Evolutionary conservation across 177 flowering plant genomes (phyloP).

Genomic region (Vitis hybrid): DNA sequence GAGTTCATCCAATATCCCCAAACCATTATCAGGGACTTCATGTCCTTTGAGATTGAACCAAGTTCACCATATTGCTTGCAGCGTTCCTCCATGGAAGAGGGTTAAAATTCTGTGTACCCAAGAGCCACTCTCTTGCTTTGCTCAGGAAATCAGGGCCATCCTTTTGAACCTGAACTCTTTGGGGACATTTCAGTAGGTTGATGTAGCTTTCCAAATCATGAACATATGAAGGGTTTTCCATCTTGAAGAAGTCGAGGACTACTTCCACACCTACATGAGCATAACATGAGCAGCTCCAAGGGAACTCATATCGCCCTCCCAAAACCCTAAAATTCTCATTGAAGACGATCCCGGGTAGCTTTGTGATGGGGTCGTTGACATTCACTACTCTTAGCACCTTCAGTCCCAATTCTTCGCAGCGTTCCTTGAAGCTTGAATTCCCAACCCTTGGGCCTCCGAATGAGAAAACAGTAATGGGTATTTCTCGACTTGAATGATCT

Average conservation of each 20-base stretch:
- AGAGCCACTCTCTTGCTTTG: conserved; percentile 27
- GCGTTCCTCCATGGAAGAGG: conserved; percentile 19
- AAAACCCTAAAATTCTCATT: conserved; percentile 71
- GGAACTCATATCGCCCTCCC: conserved; percentile 41
- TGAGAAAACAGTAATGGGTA: conserved; percentile 67
- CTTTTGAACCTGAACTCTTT: conserved; percentile 4
- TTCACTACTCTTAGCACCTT: conserved; percentile 70
- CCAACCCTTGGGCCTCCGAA: conserved; percentile 88
- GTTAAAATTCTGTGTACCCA: conserved; percentile 18
- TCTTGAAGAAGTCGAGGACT: conserved; percentile 63
- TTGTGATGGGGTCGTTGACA: conserved; percentile 59
- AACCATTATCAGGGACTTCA: not conserved
- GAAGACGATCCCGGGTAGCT: conserved; percentile 74
- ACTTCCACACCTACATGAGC: conserved; percentile 77
- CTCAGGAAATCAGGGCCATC: conserved; percentile 22
- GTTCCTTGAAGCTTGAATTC: conserved; percentile 53
- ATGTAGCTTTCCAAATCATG: conserved; percentile 71
- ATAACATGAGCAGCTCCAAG: conserved; percentile 51
- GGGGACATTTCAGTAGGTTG: conserved; percentile 40
- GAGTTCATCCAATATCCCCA: conserved; percentile 4
- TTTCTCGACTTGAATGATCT: not conserved
- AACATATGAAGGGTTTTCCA: conserved; percentile 68
- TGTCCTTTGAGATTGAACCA: conserved; percentile 26
- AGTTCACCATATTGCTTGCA: conserved; percentile 26
- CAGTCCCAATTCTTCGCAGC: conserved; percentile 69